Percentiles rank a stretch among this genome's conserved stretches.
Evolutionary conservation across 768 basidiomycete genomes (phyloP).

Genomic region (Russula ochroleuca): DNA sequence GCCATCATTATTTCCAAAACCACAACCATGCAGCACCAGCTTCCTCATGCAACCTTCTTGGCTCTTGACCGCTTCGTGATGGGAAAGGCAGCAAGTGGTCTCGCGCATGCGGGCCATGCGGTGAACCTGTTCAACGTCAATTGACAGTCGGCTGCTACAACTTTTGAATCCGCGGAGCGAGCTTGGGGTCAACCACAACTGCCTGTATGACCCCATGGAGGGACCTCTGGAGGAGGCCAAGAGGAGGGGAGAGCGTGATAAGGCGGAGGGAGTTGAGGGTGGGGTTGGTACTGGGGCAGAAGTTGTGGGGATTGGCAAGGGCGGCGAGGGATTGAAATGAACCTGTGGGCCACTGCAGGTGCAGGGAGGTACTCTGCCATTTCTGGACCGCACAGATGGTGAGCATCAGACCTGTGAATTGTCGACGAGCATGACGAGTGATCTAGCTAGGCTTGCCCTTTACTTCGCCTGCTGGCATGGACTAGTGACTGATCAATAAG

Average conservation of each 20-base stretch:
- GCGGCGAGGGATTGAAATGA: slow-evolving; percentile 57
- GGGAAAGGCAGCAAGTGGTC: slow-evolving; percentile 82
- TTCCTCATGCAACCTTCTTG: slow-evolving; percentile 89
- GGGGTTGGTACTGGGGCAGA: slow-evolving; percentile 40
- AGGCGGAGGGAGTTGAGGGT: slow-evolving; percentile 46
- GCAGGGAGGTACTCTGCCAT: not conserved
- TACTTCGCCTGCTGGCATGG: too few relatives aligned
- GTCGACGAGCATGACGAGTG: too few relatives aligned
- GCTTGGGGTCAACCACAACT: slow-evolving; percentile 86
- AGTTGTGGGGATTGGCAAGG: slow-evolving; percentile 48
- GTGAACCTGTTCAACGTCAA: slow-evolving; percentile 93
- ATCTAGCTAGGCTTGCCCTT: too few relatives aligned
- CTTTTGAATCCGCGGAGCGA: slow-evolving; percentile 89
- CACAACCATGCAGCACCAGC: slow-evolving; percentile 44
- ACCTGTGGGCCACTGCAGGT: slow-evolving; percentile 46
- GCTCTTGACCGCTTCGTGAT: slow-evolving; percentile 92
- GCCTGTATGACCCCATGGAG: slow-evolving; percentile 81
- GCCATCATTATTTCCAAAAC: slow-evolving; percentile 38
- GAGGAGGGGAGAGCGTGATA: slow-evolving; percentile 49
- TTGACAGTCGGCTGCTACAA: slow-evolving; percentile 66
- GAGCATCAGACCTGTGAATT: not conserved
- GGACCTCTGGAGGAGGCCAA: slow-evolving; percentile 80
- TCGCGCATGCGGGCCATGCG: slow-evolving; percentile 68
- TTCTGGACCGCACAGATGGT: too few relatives aligned
- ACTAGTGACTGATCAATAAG: too few relatives aligned